A percentile compares a stretch with the other conserved stretches of the same genome.
Evolutionary conservation across 176 grass and related monocot genomes (phyloP).

Genomic region (Musa troglodytarum): DNA sequence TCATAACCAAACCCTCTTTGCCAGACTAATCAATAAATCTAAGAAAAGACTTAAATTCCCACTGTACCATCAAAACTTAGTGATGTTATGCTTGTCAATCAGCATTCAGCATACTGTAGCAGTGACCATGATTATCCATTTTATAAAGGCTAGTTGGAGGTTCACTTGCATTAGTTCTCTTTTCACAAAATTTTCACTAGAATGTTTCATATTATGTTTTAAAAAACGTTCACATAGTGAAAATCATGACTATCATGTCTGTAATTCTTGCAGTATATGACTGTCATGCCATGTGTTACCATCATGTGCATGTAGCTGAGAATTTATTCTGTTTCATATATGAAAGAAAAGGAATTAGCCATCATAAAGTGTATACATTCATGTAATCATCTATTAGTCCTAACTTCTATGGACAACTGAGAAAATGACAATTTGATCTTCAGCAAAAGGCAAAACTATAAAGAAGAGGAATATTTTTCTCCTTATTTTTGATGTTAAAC

Average conservation of each 20-base stretch:
- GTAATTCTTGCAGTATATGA: not conserved
- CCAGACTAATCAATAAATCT: not conserved
- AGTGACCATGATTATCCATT: not conserved
- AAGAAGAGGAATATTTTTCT: too few relatives aligned
- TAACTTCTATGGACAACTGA: too few relatives aligned
- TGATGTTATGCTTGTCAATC: too few relatives aligned
- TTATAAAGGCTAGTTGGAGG: not conserved
- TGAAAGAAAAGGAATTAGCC: too few relatives aligned
- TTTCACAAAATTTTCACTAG: not conserved
- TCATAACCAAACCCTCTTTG: not conserved
- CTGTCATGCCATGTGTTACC: not conserved
- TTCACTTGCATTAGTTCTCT: not conserved
- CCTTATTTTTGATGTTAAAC: too few relatives aligned
- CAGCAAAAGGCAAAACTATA: too few relatives aligned
- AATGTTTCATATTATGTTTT: not conserved
- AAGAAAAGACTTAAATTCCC: not conserved
- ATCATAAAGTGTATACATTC: too few relatives aligned
- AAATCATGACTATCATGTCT: too few relatives aligned
- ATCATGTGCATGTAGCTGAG: not conserved
- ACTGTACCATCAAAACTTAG: not conserved
- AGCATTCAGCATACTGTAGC: too few relatives aligned
- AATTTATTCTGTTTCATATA: too few relatives aligned
- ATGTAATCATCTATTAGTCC: too few relatives aligned
- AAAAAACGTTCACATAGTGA: not conserved
- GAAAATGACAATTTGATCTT: too few relatives aligned